phyloP scores from a whole-genome alignment of 2,329 filamentous ascomycete species.

The Pyricularia grisea region DNA sequence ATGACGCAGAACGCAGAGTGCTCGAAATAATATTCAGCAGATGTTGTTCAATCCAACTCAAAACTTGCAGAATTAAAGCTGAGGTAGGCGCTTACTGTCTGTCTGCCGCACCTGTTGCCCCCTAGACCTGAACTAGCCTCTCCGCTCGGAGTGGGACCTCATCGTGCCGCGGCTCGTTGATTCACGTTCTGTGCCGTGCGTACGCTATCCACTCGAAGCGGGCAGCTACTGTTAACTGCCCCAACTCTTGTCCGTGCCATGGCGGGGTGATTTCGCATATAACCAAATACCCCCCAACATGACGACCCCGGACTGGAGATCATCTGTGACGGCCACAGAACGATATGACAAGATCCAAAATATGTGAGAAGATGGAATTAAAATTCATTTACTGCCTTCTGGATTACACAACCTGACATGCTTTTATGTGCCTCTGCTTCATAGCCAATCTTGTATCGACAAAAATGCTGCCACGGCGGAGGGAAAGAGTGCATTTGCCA shows the following conservation, averaged over 20 bases:
- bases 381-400: neutral
- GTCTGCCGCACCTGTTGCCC: neutral
- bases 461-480: conserved; percentile 9
- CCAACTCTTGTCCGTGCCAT: neutral
- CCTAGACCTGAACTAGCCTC: neutral
- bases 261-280: neutral
- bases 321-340: conserved; percentile 44
- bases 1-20: neutral
- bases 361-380: conserved; percentile 36
- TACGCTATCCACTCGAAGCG: neutral
- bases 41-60: neutral
- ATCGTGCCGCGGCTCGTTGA: neutral
- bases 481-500: conserved; percentile 43
- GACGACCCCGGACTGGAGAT: conserved; percentile 33
- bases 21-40: neutral
- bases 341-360: conserved; percentile 54
- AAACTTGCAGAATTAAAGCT: neutral
- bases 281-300: neutral
- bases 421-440: neutral
- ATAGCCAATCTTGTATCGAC: conserved; percentile 9
- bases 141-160: neutral
- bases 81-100: neutral
- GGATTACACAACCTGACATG: neutral
- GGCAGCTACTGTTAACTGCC: neutral
- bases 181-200: neutral